Evolutionary conservation across 129 eudicot species (phyloP).

Genomic region (Helianthus tuberosus): DNA sequence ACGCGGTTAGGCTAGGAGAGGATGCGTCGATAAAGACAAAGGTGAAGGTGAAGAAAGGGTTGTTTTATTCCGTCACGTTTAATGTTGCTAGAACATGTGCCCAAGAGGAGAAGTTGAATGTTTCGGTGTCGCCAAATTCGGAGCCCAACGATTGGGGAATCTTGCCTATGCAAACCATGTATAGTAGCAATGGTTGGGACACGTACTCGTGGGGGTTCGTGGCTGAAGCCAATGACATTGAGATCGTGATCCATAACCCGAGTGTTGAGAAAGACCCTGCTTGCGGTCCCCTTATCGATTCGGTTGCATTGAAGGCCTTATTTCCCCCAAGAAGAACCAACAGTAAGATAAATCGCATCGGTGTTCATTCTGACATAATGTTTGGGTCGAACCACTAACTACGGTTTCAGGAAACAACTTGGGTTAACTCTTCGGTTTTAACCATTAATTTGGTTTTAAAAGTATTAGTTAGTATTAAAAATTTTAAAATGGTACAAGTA

Average conservation of each 20-base stretch:
- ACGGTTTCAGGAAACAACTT: too few relatives aligned
- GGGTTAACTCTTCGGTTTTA: too few relatives aligned
- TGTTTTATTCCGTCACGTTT: slow-evolving; percentile 68
- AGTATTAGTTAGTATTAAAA: too few relatives aligned
- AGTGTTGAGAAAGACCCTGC: slow-evolving; percentile 64
- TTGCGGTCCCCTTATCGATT: slow-evolving; percentile 88
- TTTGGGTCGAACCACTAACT: neutral
- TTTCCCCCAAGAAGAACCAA: slow-evolving; percentile 48
- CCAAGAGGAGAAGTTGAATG: slow-evolving; percentile 70
- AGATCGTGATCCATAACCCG: slow-evolving; percentile 80
- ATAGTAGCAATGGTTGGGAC: slow-evolving; percentile 85
- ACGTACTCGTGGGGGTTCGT: slow-evolving; percentile 73
- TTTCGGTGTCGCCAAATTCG: slow-evolving; percentile 61
- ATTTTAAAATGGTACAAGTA: too few relatives aligned
- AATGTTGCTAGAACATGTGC: slow-evolving; percentile 84
- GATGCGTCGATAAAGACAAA: slow-evolving; percentile 69
- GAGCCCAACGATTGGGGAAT: slow-evolving; percentile 65
- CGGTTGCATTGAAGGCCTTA: slow-evolving; percentile 74
- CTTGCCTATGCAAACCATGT: slow-evolving; percentile 82
- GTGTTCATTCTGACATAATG: neutral
- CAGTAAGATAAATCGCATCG: slow-evolving; percentile 29
- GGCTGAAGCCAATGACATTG: slow-evolving; percentile 67
- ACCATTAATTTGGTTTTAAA: too few relatives aligned
- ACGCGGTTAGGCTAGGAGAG: slow-evolving; percentile 71
- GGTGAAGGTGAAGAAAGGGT: slow-evolving; percentile 54